phyloP scores from a whole-genome alignment of 495 filamentous ascomycete genomes.

The Daldinia decipiens region DNA sequence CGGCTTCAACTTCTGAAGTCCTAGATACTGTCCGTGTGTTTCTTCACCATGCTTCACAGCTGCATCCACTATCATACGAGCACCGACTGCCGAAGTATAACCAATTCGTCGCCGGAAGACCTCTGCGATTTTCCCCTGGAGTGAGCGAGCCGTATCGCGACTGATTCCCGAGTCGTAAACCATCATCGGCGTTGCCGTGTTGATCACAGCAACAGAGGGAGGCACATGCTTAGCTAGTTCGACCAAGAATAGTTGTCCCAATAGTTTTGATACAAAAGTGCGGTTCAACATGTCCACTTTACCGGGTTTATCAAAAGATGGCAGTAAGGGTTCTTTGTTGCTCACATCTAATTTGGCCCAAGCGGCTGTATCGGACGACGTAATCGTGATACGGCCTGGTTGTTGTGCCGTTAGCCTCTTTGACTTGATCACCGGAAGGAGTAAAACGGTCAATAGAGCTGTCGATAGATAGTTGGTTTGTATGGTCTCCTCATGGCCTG shows the following conservation, averaged over 20 bases:
- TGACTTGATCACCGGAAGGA: conserved; percentile 52
- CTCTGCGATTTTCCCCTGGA: background rate
- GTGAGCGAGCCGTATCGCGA: conserved; percentile 8
- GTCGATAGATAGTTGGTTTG: conserved; percentile 56
- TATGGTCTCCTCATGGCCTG: conserved; percentile 53
- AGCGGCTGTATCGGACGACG: conserved; percentile 47
- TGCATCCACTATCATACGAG: background rate
- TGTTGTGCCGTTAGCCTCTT: conserved; percentile 30
- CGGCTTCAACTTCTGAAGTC: background rate
- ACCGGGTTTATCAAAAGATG: conserved; percentile 47
- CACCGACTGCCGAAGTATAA: background rate
- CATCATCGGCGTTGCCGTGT: conserved; percentile 33
- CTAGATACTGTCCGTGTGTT: background rate
- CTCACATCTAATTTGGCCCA: conserved; percentile 49
- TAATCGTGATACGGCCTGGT: conserved; percentile 50
- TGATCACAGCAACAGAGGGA: conserved; percentile 20
- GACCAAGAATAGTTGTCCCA: conserved; percentile 52
- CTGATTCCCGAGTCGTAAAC: conserved; percentile 42
- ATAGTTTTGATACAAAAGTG: conserved; percentile 54
- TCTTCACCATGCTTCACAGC: background rate
- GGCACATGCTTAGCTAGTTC: conserved; percentile 48
- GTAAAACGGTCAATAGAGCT: conserved; percentile 51
- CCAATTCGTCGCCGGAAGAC: background rate
- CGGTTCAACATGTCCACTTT: conserved; percentile 9
- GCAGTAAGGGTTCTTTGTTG: conserved; percentile 45